Evolutionary conservation across 2,329 filamentous ascomycete genomes (phyloP), one percentile per base, ranked within the genome.

Genomic region (Ophiosphaerella herpotricha): DNA sequence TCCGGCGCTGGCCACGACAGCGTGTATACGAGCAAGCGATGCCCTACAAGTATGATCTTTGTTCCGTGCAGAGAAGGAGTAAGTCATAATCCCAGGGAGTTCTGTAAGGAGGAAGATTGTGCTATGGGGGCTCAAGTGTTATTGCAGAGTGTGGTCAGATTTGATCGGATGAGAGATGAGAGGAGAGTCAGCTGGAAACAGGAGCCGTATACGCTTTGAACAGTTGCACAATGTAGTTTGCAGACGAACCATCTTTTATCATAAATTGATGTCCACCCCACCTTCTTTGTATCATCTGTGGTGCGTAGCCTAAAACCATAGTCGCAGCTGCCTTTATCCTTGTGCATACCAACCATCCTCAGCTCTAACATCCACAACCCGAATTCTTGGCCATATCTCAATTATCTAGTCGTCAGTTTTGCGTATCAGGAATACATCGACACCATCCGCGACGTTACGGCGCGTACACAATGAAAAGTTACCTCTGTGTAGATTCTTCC

Each of bases 1-100:
- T 82, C 78, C 55, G 85, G 85, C 21, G 85, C 85, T n/a, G 85
- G 85, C 0, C 85, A 87, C 68, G 85, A 87, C 57, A 76, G 65
- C 40, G 77, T 79, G 34, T 77, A 77, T 54, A 64, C 73, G 13
- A 74, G 63, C 45, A 76, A 75, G 57, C 68, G 71, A 23, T 77
- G 74, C 50, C 77, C 77, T 13, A 76, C 78, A 32, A 75, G 72
- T 42, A 80, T 80, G 77, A 75, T 79, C 5, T 79, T 79, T 44
- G 73, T 78, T 32, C 77, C 77, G 6, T 77, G 76, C 57, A 70
- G 73, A 41, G 77, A 78, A 48, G 77, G 77, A 1, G 72, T 80
- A 3, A 77, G 74, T 40, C 77, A 80, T 53, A 78, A 80, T 60
- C 77, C 77, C 7, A 58, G 64, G 0, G 77, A 79, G 60, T 79